These are phyloP conservation scores for Xanthoceras sorbifolium DNA, from an alignment of 345 rosid genomes.

Conservation along the genomic window DNA sequence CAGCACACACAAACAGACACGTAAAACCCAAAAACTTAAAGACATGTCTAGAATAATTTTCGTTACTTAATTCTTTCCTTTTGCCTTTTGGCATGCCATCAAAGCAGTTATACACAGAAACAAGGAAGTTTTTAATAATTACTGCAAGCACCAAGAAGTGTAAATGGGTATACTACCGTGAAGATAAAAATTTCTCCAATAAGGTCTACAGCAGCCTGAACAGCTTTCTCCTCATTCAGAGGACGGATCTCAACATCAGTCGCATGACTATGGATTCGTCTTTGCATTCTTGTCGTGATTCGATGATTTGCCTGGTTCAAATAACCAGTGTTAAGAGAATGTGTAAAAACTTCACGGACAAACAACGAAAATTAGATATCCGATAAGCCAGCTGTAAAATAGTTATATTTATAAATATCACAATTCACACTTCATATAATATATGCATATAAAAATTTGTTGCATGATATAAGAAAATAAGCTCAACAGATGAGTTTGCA, in stretches of 20 bases:
- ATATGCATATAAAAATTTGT: neutral
- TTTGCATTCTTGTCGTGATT: constrained; percentile 74
- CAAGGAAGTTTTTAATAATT: neutral
- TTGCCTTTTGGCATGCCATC: neutral
- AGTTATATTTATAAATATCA: neutral
- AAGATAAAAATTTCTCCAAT: constrained; percentile 86
- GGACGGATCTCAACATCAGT: constrained; percentile 90
- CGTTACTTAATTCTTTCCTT: neutral
- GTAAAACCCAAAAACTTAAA: neutral
- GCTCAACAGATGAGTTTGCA: neutral
- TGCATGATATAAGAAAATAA: neutral
- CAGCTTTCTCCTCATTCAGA: constrained; percentile 88
- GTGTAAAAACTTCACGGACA: neutral
- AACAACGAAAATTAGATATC: constrained; percentile 3
- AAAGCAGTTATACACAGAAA: neutral
- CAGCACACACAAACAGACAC: neutral
- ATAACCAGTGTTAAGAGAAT: constrained; percentile 19
- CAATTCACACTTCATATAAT: constrained; percentile 1
- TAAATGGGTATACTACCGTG: constrained; percentile 44
- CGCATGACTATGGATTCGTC: constrained; percentile 74
- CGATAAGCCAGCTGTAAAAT: neutral
- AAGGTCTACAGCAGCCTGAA: constrained; percentile 93
- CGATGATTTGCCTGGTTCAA: constrained; percentile 69
- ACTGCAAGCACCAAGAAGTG: neutral
- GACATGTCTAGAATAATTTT: neutral